Evolutionary conservation across 768 basidiomycete species (phyloP).

Genomic region (Agrocybe chaxingu): DNA sequence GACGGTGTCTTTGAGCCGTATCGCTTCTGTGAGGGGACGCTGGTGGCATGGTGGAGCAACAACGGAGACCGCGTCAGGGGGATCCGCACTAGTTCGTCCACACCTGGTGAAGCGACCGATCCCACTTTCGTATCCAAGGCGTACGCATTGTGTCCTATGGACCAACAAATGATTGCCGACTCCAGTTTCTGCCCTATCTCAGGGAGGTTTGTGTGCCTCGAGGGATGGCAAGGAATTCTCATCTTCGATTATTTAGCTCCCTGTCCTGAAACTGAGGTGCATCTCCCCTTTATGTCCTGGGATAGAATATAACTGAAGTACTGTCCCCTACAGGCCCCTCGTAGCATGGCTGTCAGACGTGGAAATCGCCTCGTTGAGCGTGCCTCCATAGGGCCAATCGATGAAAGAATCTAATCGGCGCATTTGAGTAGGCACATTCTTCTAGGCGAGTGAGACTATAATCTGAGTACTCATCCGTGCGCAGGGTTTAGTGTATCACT

Average conservation of each 20-base stretch:
- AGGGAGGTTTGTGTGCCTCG: slow-evolving; percentile 2
- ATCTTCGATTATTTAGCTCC: slow-evolving; percentile 3
- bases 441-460: no score
- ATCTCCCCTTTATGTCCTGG: neutral
- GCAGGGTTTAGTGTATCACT: no score
- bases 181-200: slow-evolving; percentile 5
- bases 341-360: no score
- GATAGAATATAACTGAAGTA: no score
- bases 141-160: neutral
- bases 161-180: neutral
- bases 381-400: no score
- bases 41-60: neutral
- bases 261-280: neutral
- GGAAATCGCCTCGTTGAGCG: no score
- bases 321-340: no score
- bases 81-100: no score
- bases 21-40: neutral
- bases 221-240: neutral
- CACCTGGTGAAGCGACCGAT: neutral
- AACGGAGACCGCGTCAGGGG: no score
- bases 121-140: neutral
- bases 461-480: no score
- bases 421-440: no score
- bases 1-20: neutral
- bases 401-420: no score